A percentile compares a stretch with the other conserved stretches of the same genome.
Evolutionary conservation across 2,329 filamentous ascomycete species (phyloP).

Genomic region (Trichoderma harzianum): DNA sequence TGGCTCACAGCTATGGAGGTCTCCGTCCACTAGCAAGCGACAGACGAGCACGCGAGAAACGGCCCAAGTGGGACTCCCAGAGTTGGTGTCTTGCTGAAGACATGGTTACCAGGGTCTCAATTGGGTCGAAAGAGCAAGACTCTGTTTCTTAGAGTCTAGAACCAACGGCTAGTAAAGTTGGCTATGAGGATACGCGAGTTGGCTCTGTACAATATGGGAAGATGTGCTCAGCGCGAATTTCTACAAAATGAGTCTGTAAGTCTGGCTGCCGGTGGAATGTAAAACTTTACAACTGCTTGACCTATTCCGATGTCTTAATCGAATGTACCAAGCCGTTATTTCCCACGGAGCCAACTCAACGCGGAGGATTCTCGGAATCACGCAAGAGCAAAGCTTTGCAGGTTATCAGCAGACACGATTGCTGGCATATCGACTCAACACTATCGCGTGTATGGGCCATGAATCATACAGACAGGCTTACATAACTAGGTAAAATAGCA

Average conservation of each 20-base stretch:
- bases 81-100: neutral
- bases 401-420: neutral
- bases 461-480: neutral
- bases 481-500: neutral
- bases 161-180: neutral
- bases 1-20: neutral
- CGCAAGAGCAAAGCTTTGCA: neutral
- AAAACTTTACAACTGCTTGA: neutral
- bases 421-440: neutral
- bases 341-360: neutral
- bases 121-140: neutral
- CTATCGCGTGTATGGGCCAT: neutral
- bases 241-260: neutral
- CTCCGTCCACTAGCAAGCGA: neutral
- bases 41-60: neutral
- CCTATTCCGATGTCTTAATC: neutral
- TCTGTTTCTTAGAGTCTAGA: neutral
- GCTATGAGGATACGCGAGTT: neutral
- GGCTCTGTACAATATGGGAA: neutral
- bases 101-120: neutral
- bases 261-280: neutral
- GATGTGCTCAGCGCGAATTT: neutral
- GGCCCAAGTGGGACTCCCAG: neutral
- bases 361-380: neutral
- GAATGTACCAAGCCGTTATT: neutral